Percentiles rank a stretch among this genome's conserved stretches.
Evolutionary conservation across 108 stramenopile genomes (phyloP).

Genomic region (Cyclotella sp.): DNA sequence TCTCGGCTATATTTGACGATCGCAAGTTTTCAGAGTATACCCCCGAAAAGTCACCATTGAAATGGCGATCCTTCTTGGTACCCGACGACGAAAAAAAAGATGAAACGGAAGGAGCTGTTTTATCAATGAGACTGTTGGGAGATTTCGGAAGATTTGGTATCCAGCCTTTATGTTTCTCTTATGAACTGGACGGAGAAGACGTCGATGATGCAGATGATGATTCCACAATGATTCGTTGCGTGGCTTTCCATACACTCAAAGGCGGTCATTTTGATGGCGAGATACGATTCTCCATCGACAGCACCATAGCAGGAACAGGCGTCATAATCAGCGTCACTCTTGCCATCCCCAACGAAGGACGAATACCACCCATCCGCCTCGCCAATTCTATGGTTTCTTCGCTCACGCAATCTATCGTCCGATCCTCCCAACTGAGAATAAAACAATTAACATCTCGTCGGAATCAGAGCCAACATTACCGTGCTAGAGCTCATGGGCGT

Average conservation of each 20-base stretch:
- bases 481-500: conserved; percentile 48
- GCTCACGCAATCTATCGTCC: conserved; percentile 58
- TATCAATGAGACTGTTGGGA: conserved; percentile 70
- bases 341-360: conserved; percentile 62
- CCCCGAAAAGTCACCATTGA: conserved; percentile 28
- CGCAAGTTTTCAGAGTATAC: conserved; percentile 76
- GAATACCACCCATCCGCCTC: conserved; percentile 41
- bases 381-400: conserved; percentile 52
- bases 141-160: conserved; percentile 71
- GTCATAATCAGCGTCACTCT: conserved; percentile 50
- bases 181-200: conserved; percentile 43
- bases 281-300: conserved; percentile 53
- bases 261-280: conserved; percentile 84
- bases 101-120: conserved; percentile 40
- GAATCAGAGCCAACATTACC: conserved; percentile 60
- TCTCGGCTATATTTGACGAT: conserved; percentile 50
- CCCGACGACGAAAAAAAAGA: conserved; percentile 31
- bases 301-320: conserved; percentile 18
- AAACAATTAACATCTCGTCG: conserved; percentile 63
- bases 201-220: conserved; percentile 33
- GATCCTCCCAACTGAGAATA: conserved; percentile 52
- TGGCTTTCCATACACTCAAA: conserved; percentile 62
- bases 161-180: conserved; percentile 53
- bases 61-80: conserved; percentile 43
- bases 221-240: conserved; percentile 28